Evolutionary conservation across 352 stramenopile genomes (phyloP).

Genomic region (Phytopythium chamaehyphon): DNA sequence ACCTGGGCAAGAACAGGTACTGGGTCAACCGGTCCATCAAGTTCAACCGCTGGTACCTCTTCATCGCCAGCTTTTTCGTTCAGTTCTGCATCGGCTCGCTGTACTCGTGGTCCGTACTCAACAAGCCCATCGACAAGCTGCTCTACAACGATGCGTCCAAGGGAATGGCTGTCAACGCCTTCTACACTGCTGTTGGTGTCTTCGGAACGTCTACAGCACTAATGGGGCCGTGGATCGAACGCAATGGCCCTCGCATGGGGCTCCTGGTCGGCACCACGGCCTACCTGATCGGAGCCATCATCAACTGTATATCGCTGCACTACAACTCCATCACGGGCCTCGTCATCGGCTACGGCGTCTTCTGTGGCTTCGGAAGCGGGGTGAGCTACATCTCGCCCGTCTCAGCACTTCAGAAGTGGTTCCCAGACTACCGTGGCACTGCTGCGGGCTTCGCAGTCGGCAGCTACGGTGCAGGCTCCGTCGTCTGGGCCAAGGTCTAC

Average conservation of each 20-base stretch:
- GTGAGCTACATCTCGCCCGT: slow-evolving; percentile 71
- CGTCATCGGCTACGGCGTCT: slow-evolving; percentile 60
- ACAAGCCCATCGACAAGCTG: slow-evolving; percentile 49
- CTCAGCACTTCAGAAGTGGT: slow-evolving; percentile 62
- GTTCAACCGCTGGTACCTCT: slow-evolving; percentile 58
- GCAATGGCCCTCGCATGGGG: slow-evolving; percentile 36
- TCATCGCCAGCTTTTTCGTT: slow-evolving; percentile 47
- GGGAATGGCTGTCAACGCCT: slow-evolving; percentile 44
- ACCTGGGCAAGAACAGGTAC: slow-evolving; percentile 43
- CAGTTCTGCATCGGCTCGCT: slow-evolving; percentile 67
- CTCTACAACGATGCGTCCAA: slow-evolving; percentile 33
- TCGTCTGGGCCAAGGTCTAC: slow-evolving; percentile 61
- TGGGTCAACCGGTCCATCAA: slow-evolving; percentile 23
- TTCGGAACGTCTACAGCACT: slow-evolving; percentile 51
- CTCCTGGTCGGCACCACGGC: slow-evolving; percentile 36
- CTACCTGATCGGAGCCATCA: slow-evolving; percentile 48
- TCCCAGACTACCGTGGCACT: slow-evolving; percentile 58
- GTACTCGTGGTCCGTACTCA: slow-evolving; percentile 68
- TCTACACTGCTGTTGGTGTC: slow-evolving; percentile 59
- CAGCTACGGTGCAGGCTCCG: slow-evolving; percentile 48
- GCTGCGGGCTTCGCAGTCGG: slow-evolving; percentile 56
- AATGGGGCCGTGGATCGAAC: slow-evolving; percentile 62
- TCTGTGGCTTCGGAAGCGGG: slow-evolving; percentile 53
- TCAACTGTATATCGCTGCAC: slow-evolving; percentile 40
- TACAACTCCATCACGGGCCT: slow-evolving; percentile 39